Conservation (phyloP, 2,329 filamentous ascomycete species). For the Amesomyces nigricolor region DNA sequence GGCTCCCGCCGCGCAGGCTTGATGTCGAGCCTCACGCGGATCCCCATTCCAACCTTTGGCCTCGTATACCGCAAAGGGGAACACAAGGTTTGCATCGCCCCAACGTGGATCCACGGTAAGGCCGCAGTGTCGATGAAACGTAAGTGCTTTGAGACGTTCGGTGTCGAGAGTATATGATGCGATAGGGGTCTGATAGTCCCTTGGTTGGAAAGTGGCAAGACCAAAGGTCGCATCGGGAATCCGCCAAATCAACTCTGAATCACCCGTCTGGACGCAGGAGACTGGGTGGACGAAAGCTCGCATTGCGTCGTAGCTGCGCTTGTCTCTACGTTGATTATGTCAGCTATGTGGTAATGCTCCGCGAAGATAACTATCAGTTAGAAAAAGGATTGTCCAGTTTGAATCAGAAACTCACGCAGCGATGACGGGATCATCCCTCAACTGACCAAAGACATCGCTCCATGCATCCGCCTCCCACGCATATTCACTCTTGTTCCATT, state of each 20-base stretch:
- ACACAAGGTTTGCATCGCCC: slow-evolving; percentile 4
- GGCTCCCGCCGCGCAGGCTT: slow-evolving; percentile 3
- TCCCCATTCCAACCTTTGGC: slow-evolving; percentile 4
- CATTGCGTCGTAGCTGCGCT: slow-evolving; percentile 4
- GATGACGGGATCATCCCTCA: slow-evolving; percentile 8
- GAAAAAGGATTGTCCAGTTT: too few species aligned
- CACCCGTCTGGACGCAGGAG: slow-evolving; percentile 1
- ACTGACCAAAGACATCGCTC: slow-evolving; percentile 7
- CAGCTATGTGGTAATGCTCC: background rate
- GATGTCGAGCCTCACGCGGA: slow-evolving; percentile 3
- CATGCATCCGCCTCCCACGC: slow-evolving; percentile 6
- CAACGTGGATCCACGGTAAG: slow-evolving; percentile 2
- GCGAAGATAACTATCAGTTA: too few species aligned
- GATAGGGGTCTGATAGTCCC: slow-evolving; percentile 1
- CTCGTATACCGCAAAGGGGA: slow-evolving; percentile 6
- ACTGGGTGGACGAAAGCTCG: background rate
- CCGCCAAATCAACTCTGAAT: background rate
- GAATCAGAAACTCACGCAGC: background rate
- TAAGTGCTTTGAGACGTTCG: background rate
- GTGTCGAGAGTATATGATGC: background rate
- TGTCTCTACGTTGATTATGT: slow-evolving; percentile 2
- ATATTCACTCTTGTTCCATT: slow-evolving; percentile 1
- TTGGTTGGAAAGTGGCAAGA: slow-evolving; percentile 4
- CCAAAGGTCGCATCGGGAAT: slow-evolving; percentile 3
- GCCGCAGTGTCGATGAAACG: slow-evolving; percentile 1